Conservation (phyloP, 208 protist genomes). For the Acanthamoeba healyi region DNA sequence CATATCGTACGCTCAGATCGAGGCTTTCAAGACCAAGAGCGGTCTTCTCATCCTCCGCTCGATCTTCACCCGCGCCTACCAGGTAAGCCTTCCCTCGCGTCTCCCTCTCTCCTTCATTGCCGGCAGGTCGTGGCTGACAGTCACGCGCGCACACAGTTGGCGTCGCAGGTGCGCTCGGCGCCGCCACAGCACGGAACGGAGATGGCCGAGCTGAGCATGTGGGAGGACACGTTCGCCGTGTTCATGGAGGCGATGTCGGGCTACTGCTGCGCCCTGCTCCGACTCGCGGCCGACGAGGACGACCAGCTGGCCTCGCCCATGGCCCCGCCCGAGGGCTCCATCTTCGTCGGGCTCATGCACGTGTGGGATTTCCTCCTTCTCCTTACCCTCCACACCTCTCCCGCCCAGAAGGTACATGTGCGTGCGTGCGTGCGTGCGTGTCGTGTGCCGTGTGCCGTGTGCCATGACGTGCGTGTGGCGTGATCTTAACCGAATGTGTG, state of each 20-base stretch:
- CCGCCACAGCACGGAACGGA: conserved; percentile 18
- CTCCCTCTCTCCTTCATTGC: too few relatives aligned
- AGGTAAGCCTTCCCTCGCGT: too few relatives aligned
- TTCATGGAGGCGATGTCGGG: conserved; percentile 63
- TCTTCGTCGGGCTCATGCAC: conserved; percentile 49
- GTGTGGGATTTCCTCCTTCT: conserved; percentile 59
- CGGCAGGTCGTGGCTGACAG: too few relatives aligned
- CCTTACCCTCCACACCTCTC: conserved; percentile 5
- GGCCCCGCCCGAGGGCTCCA: not conserved
- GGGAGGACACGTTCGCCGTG: conserved; percentile 37
- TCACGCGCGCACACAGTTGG: too few relatives aligned
- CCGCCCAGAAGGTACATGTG: too few relatives aligned
- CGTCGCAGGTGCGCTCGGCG: not conserved
- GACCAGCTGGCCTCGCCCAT: not conserved
- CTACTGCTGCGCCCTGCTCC: conserved; percentile 53
- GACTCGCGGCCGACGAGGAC: conserved; percentile 50
- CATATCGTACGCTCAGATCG: conserved; percentile 1
- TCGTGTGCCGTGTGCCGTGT: too few relatives aligned
- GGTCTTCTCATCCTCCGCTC: conserved; percentile 4
- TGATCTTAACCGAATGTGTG: too few relatives aligned
- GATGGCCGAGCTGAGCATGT: not conserved
- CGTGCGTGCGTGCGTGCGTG: too few relatives aligned
- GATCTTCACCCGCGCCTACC: conserved; percentile 2
- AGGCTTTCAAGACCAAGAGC: conserved; percentile 64
- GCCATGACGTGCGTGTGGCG: too few relatives aligned